A percentile compares a stretch with the other conserved stretches of the same genome.
phyloP scores from a whole-genome alignment of 495 filamentous ascomycete species.

The Chaetomium cochliodes region DNA sequence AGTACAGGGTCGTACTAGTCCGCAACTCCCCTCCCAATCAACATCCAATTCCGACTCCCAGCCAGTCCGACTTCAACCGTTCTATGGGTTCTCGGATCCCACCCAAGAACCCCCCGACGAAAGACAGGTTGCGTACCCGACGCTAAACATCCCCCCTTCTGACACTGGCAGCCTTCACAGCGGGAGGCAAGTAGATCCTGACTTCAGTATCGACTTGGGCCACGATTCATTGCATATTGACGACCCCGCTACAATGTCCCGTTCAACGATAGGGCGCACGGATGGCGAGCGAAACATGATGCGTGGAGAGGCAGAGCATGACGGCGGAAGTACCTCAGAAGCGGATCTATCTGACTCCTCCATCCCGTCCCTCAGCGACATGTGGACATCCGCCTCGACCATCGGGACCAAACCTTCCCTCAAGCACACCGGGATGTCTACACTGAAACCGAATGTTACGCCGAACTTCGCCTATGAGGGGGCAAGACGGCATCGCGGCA shows the following conservation, averaged over 20 bases:
- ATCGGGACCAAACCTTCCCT: constrained; percentile 29
- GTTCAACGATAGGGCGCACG: not conserved
- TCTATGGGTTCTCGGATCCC: constrained; percentile 33
- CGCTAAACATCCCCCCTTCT: constrained; percentile 26
- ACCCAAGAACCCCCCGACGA: constrained; percentile 12
- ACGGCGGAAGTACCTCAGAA: not conserved
- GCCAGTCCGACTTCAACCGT: constrained; percentile 30
- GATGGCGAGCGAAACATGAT: constrained; percentile 18
- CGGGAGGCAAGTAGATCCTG: constrained; percentile 43
- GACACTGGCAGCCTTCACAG: constrained; percentile 39
- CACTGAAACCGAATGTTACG: constrained; percentile 24
- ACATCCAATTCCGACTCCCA: constrained; percentile 29
- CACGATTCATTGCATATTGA: constrained; percentile 30
- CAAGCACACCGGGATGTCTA: constrained; percentile 18
- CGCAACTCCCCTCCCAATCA: not conserved
- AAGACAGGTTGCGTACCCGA: constrained; percentile 22
- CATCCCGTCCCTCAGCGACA: constrained; percentile 40
- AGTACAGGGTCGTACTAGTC: constrained; percentile 2
- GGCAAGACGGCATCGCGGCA: constrained; percentile 38
- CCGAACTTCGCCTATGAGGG: constrained; percentile 39
- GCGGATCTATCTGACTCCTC: constrained; percentile 32
- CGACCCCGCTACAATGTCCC: constrained; percentile 8
- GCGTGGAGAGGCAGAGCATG: not conserved
- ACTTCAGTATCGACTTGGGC: constrained; percentile 32
- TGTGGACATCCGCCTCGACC: constrained; percentile 37